Evolutionary conservation across 805 yeast species (phyloP).

Genomic region (Diddensiella santjacobensis): DNA sequence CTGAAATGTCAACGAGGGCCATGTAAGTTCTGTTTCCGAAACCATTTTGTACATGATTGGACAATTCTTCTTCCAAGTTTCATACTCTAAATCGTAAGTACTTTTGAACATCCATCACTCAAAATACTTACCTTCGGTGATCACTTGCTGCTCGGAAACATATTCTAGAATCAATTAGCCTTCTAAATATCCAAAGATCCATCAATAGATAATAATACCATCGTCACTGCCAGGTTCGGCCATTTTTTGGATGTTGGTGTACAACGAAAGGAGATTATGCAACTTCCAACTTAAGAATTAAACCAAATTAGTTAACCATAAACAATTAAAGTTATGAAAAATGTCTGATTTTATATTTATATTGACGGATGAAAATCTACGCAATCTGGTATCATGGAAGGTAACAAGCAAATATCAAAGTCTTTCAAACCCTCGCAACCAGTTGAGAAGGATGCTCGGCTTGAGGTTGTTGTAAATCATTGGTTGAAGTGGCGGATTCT

Average conservation of each 20-base stretch:
- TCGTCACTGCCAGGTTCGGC: too few species aligned
- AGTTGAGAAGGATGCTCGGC: slow-evolving; percentile 1
- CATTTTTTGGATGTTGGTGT: too few species aligned
- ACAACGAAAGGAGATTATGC: too few species aligned
- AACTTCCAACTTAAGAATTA: too few species aligned
- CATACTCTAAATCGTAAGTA: slow-evolving; percentile 23
- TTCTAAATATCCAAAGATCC: neutral
- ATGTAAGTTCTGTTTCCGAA: slow-evolving; percentile 61
- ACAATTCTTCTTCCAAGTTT: slow-evolving; percentile 78
- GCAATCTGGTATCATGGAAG: too few species aligned
- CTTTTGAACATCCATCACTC: neutral
- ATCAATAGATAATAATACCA: too few species aligned
- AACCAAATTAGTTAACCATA: too few species aligned
- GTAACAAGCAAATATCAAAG: neutral
- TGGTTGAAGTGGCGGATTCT: neutral
- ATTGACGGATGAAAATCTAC: too few species aligned
- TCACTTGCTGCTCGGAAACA: slow-evolving; percentile 10
- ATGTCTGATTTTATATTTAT: too few species aligned
- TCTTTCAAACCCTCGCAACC: slow-evolving; percentile 3
- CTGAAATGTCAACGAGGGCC: slow-evolving; percentile 69
- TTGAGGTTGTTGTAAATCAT: neutral
- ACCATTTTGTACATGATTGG: slow-evolving; percentile 73
- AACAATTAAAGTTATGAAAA: too few species aligned
- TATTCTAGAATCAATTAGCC: too few species aligned
- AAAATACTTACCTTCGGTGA: slow-evolving; percentile 16